Percentiles rank a stretch among this genome's conserved stretches.
Evolutionary conservation across 1,284 basidiomycete genomes (phyloP).

Genomic region (Pseudozyma pruni): DNA sequence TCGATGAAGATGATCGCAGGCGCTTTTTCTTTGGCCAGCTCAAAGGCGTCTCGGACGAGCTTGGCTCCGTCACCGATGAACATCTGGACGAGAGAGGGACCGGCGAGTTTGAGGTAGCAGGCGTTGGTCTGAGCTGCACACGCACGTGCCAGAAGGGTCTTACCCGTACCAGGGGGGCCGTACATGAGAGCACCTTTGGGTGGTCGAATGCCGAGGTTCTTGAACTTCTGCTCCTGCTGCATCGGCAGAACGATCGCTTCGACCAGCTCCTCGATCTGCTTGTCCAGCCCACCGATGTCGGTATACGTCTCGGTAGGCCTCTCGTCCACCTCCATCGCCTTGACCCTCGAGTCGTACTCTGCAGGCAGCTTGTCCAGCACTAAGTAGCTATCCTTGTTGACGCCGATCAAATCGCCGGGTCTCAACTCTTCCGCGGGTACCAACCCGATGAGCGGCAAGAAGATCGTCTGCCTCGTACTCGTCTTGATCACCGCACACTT

Average conservation of each 20-base stretch:
- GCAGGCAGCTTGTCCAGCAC: conserved; percentile 86
- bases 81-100: conserved; percentile 82
- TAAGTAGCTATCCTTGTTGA: conserved; percentile 99
- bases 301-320: conserved; percentile 81
- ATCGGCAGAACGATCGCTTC: conserved; percentile 83
- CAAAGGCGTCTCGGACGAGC: conserved; percentile 95
- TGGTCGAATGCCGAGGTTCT: conserved; percentile 81
- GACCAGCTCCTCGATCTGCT: conserved; percentile 83
- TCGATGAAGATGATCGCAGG: conserved; percentile 99
- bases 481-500: conserved; percentile 99
- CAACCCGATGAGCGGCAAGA: conserved; percentile 95
- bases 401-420: conserved; percentile 94
- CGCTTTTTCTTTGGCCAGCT: conserved; percentile 95
- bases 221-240: conserved; percentile 84
- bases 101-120: conserved; percentile 82
- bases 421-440: conserved; percentile 88
- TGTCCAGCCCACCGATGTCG: conserved; percentile 81
- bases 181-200: conserved; percentile 84
- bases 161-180: conserved; percentile 88
- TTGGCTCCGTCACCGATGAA: conserved; percentile 98
- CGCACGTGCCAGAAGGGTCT: conserved; percentile 93
- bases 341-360: conserved; percentile 82
- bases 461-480: conserved; percentile 92
- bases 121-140: conserved; percentile 85
- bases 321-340: conserved; percentile 93